Evolutionary conservation across 768 basidiomycete genomes (phyloP).

Genomic region (Cystofilobasidium ferigula): DNA sequence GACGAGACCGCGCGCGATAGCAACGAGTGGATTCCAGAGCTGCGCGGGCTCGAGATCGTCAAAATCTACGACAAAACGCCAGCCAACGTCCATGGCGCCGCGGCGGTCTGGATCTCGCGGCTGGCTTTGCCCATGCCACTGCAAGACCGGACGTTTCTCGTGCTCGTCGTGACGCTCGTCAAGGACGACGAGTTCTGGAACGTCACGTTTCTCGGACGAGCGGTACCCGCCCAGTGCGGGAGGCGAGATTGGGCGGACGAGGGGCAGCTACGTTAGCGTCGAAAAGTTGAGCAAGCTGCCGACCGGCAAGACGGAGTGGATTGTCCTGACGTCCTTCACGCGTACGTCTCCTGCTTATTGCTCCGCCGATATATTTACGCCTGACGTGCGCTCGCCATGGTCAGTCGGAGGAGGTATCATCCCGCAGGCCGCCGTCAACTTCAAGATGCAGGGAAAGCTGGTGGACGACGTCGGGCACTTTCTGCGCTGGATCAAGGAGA

Average conservation of each 20-base stretch:
- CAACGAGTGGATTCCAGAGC: neutral
- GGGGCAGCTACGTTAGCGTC: neutral
- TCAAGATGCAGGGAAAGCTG: neutral
- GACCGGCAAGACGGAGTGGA: neutral
- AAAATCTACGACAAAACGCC: neutral
- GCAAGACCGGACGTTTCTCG: conserved; percentile 1
- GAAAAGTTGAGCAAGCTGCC: neutral
- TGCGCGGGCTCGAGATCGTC: neutral
- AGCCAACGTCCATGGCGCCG: neutral
- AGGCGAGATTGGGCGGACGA: neutral
- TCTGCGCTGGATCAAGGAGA: neutral
- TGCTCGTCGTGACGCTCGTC: neutral
- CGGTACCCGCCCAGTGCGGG: neutral
- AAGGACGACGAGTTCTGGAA: neutral
- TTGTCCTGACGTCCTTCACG: neutral
- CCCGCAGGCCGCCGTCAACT: neutral
- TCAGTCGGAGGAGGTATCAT: neutral
- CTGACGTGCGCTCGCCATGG: neutral
- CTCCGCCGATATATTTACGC: neutral
- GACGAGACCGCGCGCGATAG: neutral
- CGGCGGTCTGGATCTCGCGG: conserved; percentile 2
- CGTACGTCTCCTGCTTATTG: neutral
- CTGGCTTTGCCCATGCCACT: neutral
- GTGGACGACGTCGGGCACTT: neutral
- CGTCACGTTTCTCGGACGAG: neutral